Percentiles rank a stretch among this genome's conserved stretches.
Conservation (phyloP, 2,329 filamentous ascomycete genomes). For the Nemania serpens region DNA sequence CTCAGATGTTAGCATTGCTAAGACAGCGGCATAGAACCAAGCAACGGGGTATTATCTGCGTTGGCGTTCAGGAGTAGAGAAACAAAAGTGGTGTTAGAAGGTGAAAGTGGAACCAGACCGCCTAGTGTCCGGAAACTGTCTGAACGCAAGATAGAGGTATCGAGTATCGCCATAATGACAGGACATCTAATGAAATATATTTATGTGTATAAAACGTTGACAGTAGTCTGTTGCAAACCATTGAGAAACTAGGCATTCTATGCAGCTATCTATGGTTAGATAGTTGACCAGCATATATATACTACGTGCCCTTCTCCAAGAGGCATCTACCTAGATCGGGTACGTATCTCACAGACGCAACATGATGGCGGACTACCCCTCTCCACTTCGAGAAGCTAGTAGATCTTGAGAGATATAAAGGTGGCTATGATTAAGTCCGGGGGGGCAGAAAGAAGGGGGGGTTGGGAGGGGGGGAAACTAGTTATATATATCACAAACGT, state of each 20-base stretch:
- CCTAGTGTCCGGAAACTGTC: conserved; percentile 17
- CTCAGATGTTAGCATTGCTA: conserved; percentile 23
- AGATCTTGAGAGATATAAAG: no score
- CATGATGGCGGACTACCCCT: no score
- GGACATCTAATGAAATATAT: not conserved
- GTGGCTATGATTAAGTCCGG: no score
- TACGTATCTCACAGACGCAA: no score
- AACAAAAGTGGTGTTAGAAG: conserved; percentile 28
- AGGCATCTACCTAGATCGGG: no score
- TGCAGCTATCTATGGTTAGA: not conserved
- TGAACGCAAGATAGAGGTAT: conserved; percentile 11
- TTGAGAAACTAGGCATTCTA: not conserved
- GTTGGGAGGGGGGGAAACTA: no score
- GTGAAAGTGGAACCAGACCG: conserved; percentile 29
- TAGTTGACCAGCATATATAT: no score
- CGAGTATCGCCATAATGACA: conserved; percentile 14
- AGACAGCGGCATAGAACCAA: conserved; percentile 18
- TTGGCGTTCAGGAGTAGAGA: conserved; percentile 31
- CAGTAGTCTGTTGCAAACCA: not conserved
- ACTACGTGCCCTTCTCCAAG: no score
- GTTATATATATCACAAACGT: no score
- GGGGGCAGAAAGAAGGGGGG: no score
- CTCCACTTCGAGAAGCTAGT: no score
- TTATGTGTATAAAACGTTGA: not conserved
- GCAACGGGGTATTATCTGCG: conserved; percentile 17